Evolutionary conservation across 768 basidiomycete genomes (phyloP).

Genomic region (Mycena maculata): DNA sequence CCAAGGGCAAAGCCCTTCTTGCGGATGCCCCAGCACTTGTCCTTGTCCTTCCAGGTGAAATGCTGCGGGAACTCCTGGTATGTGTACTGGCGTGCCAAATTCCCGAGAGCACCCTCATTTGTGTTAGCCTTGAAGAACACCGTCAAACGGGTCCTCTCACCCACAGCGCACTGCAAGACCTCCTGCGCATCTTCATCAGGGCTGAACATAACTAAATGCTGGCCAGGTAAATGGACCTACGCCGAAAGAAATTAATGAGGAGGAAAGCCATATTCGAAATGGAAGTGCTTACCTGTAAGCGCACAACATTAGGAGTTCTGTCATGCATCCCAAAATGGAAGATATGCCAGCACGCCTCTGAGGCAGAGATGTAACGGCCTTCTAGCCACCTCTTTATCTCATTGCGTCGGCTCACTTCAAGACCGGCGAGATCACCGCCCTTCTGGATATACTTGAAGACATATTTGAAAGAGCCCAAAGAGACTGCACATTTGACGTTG

Average conservation of each 20-base stretch:
- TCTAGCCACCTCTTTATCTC: background rate
- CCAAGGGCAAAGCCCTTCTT: conserved; percentile 50
- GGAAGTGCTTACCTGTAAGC: too few species aligned
- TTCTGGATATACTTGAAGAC: too few species aligned
- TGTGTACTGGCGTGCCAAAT: background rate
- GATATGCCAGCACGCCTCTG: conserved; percentile 51
- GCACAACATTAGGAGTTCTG: too few species aligned
- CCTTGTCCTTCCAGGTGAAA: background rate
- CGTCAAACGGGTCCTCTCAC: background rate
- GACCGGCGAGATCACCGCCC: background rate
- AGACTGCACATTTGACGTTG: conserved; percentile 31
- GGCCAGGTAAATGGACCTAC: conserved; percentile 54
- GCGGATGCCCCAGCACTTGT: conserved; percentile 43
- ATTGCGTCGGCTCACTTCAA: background rate
- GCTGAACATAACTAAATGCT: conserved; percentile 53
- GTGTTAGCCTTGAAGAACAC: background rate
- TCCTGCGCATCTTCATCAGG: conserved; percentile 37
- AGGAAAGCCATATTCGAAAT: too few species aligned
- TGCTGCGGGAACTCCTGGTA: conserved; percentile 2
- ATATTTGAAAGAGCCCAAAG: background rate
- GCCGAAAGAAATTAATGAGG: conserved; percentile 46
- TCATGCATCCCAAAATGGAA: too few species aligned
- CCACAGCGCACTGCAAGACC: background rate
- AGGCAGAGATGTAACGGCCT: conserved; percentile 40
- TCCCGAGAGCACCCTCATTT: background rate